Base-by-base conservation (phyloP, 306 rosid genomes). In the Datisca glomerata region DNA sequence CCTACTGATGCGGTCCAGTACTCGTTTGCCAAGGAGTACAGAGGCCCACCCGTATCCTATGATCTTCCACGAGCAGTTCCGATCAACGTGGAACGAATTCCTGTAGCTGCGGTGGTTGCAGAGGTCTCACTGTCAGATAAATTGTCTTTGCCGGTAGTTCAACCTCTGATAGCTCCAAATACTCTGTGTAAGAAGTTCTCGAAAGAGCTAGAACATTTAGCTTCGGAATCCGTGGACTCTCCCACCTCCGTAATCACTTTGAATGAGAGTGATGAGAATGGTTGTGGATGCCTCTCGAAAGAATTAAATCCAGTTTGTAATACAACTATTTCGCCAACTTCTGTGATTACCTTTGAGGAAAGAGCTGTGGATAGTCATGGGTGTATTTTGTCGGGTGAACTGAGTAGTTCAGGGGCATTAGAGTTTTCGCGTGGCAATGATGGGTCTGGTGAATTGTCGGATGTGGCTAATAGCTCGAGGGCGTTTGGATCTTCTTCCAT, bases 401-500 rank as follows among this genome's bases (percentile, higher is more conserved):
- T 79, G 68, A 80, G 87, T 55, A 76, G 85, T 69, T 89, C 97
- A 3, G 94, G 94, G 11, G 85, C 65, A 50, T 71, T 79, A 23
- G 93, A 83, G 58, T 89, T 80, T 67, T 80, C 80, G 9, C 65
- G 63, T 38, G 76, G 67, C 45, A 65, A 71, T 55, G 61, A 51
- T 45, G 63, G 62, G 65, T 76, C 85, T n/a, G 89, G 89, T 4
- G 89, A 85, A 24, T 54, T 65, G 36, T 73, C 81, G 4, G 92
- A 79, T 60, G 55, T 59, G 53, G 76, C 67, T 25, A 69, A 47
- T 12, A 64, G 71, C 59, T 68, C 78, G 17, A 71, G 80, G 57
- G 57, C 51, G 21, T 66, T 61, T 2, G 78, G 66, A 39, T 72
- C 78, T 12, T 15, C 65, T 35, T 61, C 66, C 1, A 47, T 69